Evolutionary conservation across 2,329 filamentous ascomycete species (phyloP), one percentile per base, ranked within the genome.

Genomic region (Talaromyces sp.): DNA sequence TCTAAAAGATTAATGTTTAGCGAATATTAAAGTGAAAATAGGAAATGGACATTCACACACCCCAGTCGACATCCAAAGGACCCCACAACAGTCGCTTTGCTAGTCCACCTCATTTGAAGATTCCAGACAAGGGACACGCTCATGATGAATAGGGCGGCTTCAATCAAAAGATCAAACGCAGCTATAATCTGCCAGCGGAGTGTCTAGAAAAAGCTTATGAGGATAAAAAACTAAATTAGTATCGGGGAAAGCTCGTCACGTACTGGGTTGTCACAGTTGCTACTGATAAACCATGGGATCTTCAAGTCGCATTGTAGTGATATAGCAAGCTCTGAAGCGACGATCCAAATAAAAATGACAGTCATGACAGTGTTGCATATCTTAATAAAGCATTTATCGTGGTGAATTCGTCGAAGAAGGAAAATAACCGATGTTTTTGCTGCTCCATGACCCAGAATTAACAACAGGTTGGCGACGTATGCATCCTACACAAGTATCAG

Each of bases 91-190:
- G 71, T 67, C 17, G 64, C 61, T 63, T 75, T 76, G 54, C 68
- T 67, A n/a, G 50, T 64, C 27, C 58, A 56, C 1, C 68, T 65
- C 74, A 75, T 74, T n/a, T 74, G 73, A n/a, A 76, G 65, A 24
- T 64, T 65, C 71, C 71, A 75, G 26, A 75, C 68, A 4, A 75
- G 68, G 14, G 72, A 68, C 26, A 73, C 53, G 8, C 69, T 69
- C 26, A 75, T 59, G 11, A 60, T 65, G 17, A 76, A 62, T 14
- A 75, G 63, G 6, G 69, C 14, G 8, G 69, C 41, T 61, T 75
- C 74, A 11, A 72, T 75, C 7, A 70, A 59, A 48, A 76, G 65
- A 61, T 79, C 76, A 31, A 79, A 68, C 1, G 66, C 72, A 9
- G 75, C 75, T 58, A 77, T 69, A 3, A 70, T 64, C 63, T 73